Base-by-base conservation (phyloP, 495 filamentous ascomycete genomes). In the Apiosordaria backusii region DNA sequence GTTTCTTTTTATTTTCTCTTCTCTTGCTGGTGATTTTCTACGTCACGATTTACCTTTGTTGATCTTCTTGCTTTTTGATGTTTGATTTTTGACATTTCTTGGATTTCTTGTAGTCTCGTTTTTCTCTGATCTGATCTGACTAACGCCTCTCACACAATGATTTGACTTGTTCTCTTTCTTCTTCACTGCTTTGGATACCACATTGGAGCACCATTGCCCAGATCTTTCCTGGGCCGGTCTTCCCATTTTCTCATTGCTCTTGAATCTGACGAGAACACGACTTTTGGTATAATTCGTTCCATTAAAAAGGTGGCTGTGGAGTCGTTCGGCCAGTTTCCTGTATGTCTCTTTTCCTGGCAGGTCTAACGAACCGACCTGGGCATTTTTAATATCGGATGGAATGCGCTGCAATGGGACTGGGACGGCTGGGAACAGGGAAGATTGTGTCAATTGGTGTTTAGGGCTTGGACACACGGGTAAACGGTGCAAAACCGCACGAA, bases 181-280 rank as follows among this genome's bases (percentile, higher is more conserved):
- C 62, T 65, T 67, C 22, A 50, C 61, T 57, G 64, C 67, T 66
- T 68, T 67, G 69, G 74, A 72, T 74, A 73, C 74, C 72, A 71
- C 45, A 71, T 68, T 59, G 60, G 55, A 65, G 22, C 54, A 26
- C n/a, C 29, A 68, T 68, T 62, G 57, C 58, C 57, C 53, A 61
- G 55, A 60, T 65, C 29, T 70, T 65, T 71, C 61, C 50, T 62
- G 63, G 52, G 45, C 65, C 57, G 59, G 25, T 35, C n/a, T 61
- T 60, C 16, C 25, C 24, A 25, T 35, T 13, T 61, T 61, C 27
- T 61, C 26, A 35, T 61, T 27, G 16, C 16, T 40, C 59, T 19
- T 66, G 52, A 65, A 27, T 61, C 65, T 66, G 62, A 67, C 64
- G 68, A 68, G 50, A 50, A 64, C 26, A 70, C 57, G 69, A 68